A percentile compares a stretch with the other conserved stretches of the same genome.
These are phyloP conservation scores for Aspergillus leporis DNA, from an alignment of 495 filamentous ascomycete genomes.

Conservation along the genomic window DNA sequence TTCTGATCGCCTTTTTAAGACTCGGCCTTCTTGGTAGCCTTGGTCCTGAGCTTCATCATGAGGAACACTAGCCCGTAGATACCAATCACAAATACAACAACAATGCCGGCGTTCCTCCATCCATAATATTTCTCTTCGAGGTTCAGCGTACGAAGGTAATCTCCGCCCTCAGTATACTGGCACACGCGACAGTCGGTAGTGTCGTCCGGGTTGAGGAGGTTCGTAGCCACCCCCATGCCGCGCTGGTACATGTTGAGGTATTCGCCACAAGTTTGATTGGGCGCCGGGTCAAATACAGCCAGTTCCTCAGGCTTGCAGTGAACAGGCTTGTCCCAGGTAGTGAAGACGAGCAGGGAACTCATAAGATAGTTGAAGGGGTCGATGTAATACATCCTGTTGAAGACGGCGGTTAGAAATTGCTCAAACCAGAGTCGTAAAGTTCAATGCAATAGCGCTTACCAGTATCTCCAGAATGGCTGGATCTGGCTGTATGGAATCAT, in stretches of 20 bases:
- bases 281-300: constrained; percentile 54
- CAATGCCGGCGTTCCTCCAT: constrained; percentile 45
- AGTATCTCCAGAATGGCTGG: constrained; percentile 65
- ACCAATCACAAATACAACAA: constrained; percentile 45
- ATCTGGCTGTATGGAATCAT: constrained; percentile 48
- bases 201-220: constrained; percentile 52
- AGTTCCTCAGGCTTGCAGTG: constrained; percentile 59
- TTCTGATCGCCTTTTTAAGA: no score
- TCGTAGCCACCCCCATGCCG: constrained; percentile 46
- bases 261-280: constrained; percentile 52
- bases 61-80: constrained; percentile 48
- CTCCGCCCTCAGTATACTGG: constrained; percentile 38
- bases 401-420: no score
- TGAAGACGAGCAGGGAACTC: constrained; percentile 56
- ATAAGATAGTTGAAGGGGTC: constrained; percentile 73
- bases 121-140: constrained; percentile 44
- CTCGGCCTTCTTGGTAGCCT: constrained; percentile 28
- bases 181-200: constrained; percentile 62
- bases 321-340: constrained; percentile 55
- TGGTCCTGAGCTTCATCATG: constrained; percentile 46
- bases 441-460: no score
- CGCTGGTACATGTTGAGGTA: constrained; percentile 56
- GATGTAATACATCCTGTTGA: constrained; percentile 71
- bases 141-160: constrained; percentile 41
- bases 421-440: no score